These are phyloP conservation scores for Gentiana dahurica DNA, from an alignment of 257 asterid genomes.

Conservation along the genomic window DNA sequence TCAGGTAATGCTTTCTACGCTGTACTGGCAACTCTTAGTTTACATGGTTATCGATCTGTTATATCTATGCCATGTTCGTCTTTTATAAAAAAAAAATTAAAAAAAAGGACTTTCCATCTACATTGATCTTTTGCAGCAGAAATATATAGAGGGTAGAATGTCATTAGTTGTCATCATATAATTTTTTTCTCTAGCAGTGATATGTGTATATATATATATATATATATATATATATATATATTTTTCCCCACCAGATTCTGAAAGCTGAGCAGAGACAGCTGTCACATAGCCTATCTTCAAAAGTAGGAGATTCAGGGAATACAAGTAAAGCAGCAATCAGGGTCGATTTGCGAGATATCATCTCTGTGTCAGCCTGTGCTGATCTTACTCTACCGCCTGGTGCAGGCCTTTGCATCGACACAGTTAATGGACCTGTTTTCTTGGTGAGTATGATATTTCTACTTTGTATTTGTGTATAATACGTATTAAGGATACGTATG, in stretches of 20 bases:
- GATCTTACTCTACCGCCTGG: conserved; percentile 98
- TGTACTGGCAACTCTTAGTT: background rate
- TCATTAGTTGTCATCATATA: too few species aligned
- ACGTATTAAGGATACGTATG: too few species aligned
- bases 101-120: background rate
- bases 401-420: conserved; percentile 82
- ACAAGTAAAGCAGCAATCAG: conserved; percentile 39
- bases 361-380: conserved; percentile 71
- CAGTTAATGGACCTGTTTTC: conserved; percentile 69
- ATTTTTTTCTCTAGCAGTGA: background rate
- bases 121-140: background rate
- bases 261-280: conserved; percentile 42
- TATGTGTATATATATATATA: background rate
- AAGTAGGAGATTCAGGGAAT: conserved; percentile 34
- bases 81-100: background rate
- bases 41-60: background rate
- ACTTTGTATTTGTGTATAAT: too few species aligned
- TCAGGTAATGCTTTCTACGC: conserved; percentile 41
- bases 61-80: too few species aligned
- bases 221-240: too few species aligned
- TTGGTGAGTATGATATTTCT: conserved; percentile 31
- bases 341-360: conserved; percentile 60
- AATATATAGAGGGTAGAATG: too few species aligned
- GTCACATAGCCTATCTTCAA: conserved; percentile 50
- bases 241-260: conserved; percentile 35